A percentile compares a stretch with the other conserved stretches of the same genome.
These are phyloP conservation scores for Tricladium varicosporioides DNA, from an alignment of 2,329 filamentous ascomycete genomes.

Conservation along the genomic window DNA sequence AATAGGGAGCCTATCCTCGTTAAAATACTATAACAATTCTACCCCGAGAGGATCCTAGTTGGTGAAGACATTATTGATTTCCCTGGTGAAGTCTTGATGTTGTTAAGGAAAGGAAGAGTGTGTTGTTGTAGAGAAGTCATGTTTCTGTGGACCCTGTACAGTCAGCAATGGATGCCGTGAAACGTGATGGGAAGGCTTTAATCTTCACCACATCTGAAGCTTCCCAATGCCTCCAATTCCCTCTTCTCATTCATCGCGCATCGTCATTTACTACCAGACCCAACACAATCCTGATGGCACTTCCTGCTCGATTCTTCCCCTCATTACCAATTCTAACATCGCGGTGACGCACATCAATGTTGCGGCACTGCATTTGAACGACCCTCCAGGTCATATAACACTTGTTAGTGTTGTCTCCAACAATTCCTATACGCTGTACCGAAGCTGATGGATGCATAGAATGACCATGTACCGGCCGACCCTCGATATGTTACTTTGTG, in stretches of 20 bases:
- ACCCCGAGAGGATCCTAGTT: too few relatives aligned
- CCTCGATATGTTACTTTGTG: conserved; percentile 70
- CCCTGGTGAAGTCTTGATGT: too few relatives aligned
- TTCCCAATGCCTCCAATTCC: conserved; percentile 32
- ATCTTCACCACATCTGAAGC: background rate
- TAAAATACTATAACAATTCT: background rate
- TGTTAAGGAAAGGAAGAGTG: background rate
- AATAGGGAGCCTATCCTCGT: background rate
- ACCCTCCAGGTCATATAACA: conserved; percentile 48
- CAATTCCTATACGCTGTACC: conserved; percentile 62
- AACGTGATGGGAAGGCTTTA: background rate
- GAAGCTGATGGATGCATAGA: conserved; percentile 54
- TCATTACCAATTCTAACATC: conserved; percentile 46
- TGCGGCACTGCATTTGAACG: conserved; percentile 82
- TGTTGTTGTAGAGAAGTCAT: background rate
- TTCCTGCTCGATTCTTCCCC: conserved; percentile 59
- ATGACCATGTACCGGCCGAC: conserved; percentile 72
- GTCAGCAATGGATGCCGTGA: too few relatives aligned
- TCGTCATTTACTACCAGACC: conserved; percentile 64
- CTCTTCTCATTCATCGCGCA: conserved; percentile 26
- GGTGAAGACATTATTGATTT: too few relatives aligned
- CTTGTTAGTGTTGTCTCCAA: conserved; percentile 61
- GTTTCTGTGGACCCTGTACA: background rate
- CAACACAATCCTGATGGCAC: conserved; percentile 51
- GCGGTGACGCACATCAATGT: conserved; percentile 80